phyloP scores from a whole-genome alignment of 1,139 yeast species.

The Saccharomyces hybrid region DNA sequence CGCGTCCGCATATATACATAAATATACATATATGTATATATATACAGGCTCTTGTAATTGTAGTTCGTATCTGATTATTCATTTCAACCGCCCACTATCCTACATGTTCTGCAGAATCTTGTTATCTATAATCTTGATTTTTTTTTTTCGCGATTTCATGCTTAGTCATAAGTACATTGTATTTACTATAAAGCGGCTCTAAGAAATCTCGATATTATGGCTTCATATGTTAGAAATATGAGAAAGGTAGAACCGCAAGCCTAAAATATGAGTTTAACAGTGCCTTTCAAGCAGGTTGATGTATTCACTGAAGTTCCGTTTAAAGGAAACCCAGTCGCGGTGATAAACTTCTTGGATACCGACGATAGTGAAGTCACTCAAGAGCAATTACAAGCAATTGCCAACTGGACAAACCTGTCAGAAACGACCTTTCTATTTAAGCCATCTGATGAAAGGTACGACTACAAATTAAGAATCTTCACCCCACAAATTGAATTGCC shows the following conservation, averaged over 20 bases:
- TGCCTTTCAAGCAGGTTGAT: slow-evolving; percentile 42
- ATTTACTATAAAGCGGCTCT: neutral
- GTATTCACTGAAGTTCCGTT: slow-evolving; percentile 39
- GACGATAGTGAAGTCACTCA: slow-evolving; percentile 22
- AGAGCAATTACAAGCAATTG: slow-evolving; percentile 39
- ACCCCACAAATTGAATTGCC: slow-evolving; percentile 42
- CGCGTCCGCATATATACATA: slow-evolving; percentile 5
- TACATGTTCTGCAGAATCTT: neutral
- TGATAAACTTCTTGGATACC: slow-evolving; percentile 25
- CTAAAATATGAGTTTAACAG: slow-evolving; percentile 8
- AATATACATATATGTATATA: neutral
- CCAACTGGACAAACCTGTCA: slow-evolving; percentile 50
- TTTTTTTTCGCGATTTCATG: neutral
- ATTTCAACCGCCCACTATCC: neutral
- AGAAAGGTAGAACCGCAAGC: too few relatives aligned
- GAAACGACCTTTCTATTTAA: slow-evolving; percentile 45
- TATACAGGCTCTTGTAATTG: neutral
- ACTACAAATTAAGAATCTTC: slow-evolving; percentile 44
- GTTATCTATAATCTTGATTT: neutral
- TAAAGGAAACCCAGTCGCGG: slow-evolving; percentile 52
- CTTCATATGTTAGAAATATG: too few relatives aligned
- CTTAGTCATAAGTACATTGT: neutral
- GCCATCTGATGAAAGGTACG: slow-evolving; percentile 34
- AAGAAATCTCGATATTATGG: too few relatives aligned
- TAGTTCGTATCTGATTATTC: neutral